Evolutionary conservation across 2,329 filamentous ascomycete species (phyloP), one percentile per base, ranked within the genome.

Genomic region (Xylariomycetidae sp.): DNA sequence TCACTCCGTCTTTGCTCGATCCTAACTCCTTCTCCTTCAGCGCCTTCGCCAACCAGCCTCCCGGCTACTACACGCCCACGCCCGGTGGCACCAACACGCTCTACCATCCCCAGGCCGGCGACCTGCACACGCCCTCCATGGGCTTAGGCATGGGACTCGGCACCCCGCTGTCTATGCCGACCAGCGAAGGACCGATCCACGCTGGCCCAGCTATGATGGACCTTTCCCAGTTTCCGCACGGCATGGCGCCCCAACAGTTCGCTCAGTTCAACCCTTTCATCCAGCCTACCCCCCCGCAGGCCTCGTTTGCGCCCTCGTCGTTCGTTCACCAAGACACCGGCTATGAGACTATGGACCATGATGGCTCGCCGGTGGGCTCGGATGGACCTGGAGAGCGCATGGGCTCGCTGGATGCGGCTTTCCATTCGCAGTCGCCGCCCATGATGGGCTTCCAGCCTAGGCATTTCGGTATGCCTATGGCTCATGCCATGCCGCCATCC

Each of bases 1-100:
- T 95, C 53, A 94, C 89, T 3, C 87, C 89, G 4, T 92, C 88
- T 15, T 68, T 94, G 37, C 74, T 96, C 54, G 90, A 96, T 54
- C 79, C 87, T 13, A 87, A 82, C 57, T 84, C 85, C 19, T 86
- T 86, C 57, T 76, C 79, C 16, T 95, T 95, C 60, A 72, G 78
- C 39, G 72, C 73, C 35, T 90, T 94, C 53, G 79, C 82, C 44
- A 86, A 85, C 59, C 84, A 89, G 44, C 76, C 82, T 28, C 76
- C 84, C 12, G 85, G 82, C 10, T 92, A 92, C 60, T 95, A 94
- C 61, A 89, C 87, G 6, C 85, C 89, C 2, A 93, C 86, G 2
- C 84, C 87, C 2, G 85, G 84, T 43, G 84, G 83, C 28, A 82
- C 79, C 43, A 86, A 83, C 53, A 83, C 84, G 13, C 63, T 90